Base-by-base conservation (phyloP, 2,329 filamentous ascomycete species). In the Stemphylium vesicarium region DNA sequence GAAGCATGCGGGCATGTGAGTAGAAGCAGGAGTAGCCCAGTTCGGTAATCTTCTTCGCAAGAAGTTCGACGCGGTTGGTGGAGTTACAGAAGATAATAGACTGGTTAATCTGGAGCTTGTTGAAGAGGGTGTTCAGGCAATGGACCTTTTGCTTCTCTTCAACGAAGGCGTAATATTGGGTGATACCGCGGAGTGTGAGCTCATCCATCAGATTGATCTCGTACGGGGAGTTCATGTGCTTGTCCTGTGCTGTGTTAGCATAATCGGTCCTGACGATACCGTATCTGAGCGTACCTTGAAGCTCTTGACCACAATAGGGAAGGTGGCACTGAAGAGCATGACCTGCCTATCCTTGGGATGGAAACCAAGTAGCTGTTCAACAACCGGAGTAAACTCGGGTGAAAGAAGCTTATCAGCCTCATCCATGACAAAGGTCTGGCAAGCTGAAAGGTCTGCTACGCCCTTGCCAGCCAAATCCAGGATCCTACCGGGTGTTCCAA, bases 11-110 rank as follows among this genome's bases (percentile, higher is more conserved):
- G 47, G 95, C 95, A 77, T 99, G 95, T 66, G 94, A 98, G 81
- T 99, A 99, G 81, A 98, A 99, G 81, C 95, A 99, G 1, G 95
- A 99, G 79, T 99, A 99, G 63, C 95, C 95, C 63, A 99, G 86
- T 77, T 99, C 96, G 42, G 96, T 99, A 72, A 99, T 99, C 79
- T 99, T 99, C 84, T 99, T 99, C 45, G 95, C 95, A 22, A 99
- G 85, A 48, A 99, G 84, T 79, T 99, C 95, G 57, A 99, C 95
- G 63, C 95, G 91, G 77, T 98, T 98, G 49, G 95, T 99, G 36
- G 95, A 99, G 79, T 99, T 99, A 81, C 95, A 99, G 82, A 99
- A 99, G 75, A 99, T 99, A 81, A 99, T 99, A 60, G 96, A 99
- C 81, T 99, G 95, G 80, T 99, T 99, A 81, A 99, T 99, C 79